Evolutionary conservation across 192 early-diverging fungal genomes (phyloP).

Genomic region (Umbelopsis isabellina): DNA sequence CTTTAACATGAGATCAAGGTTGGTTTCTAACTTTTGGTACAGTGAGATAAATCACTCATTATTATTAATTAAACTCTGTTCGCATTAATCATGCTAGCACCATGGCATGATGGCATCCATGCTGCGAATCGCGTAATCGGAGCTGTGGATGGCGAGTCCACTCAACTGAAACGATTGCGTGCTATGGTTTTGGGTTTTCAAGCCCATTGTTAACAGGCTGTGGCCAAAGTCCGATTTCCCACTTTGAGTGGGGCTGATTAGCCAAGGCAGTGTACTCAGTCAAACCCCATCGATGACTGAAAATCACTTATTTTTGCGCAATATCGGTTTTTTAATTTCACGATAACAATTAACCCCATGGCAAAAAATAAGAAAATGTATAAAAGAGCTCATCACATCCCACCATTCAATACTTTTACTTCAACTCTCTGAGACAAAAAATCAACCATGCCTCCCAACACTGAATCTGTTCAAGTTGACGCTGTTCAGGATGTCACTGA

Average conservation of each 20-base stretch:
- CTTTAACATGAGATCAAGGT: too few species aligned
- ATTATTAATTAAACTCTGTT: too few species aligned
- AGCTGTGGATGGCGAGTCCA: neutral
- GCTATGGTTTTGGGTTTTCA: neutral
- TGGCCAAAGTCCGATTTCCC: neutral
- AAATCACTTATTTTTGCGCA: too few species aligned
- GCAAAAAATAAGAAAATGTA: neutral
- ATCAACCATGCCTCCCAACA: slow-evolving; percentile 10
- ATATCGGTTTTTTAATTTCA: too few species aligned
- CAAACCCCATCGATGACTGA: too few species aligned
- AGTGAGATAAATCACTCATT: too few species aligned
- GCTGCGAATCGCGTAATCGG: slow-evolving; percentile 8
- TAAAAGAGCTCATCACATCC: neutral
- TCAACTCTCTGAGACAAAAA: neutral
- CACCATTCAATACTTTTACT: neutral
- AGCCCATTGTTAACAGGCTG: neutral
- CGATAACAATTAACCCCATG: too few species aligned
- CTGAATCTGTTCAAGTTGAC: slow-evolving; percentile 19
- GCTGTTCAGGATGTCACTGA: slow-evolving; percentile 21
- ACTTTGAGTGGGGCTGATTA: neutral
- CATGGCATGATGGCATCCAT: neutral
- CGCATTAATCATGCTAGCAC: too few species aligned
- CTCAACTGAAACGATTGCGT: slow-evolving; percentile 3
- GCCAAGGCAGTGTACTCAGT: too few species aligned
- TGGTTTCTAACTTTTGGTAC: too few species aligned